Base-by-base conservation (phyloP, 352 stramenopile species). In the Phytophthora pini region DNA sequence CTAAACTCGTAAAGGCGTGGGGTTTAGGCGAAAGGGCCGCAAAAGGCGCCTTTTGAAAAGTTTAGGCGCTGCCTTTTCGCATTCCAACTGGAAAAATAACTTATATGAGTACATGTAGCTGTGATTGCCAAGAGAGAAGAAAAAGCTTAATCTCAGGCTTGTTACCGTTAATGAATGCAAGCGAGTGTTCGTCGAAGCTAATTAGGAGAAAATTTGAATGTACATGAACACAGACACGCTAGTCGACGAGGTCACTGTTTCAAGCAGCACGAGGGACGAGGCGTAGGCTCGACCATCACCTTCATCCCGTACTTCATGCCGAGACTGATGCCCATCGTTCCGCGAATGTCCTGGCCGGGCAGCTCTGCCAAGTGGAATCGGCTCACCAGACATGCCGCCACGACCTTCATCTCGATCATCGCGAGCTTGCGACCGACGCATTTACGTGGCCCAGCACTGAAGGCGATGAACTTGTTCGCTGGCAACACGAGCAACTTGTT, bases 361-460 rank as follows among this genome's bases (percentile, higher is more conserved):
- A 80, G 31, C 45, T 82, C 13, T 2, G 41, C 55, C 10, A 96
- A 52, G 36, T 87, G 53, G 51, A 90, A 94, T 20, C 79, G 68
- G 10, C 75, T 72, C 24, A 96, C 57, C 22, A 95, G 41, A 40
- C 56, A 66, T 22, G 70, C 67, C 3, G 79, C 59, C 36, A 90
- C 71, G 26, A 92, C 68, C 45, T 95, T 93, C 68, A 94, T 88
- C 68, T 96, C 80, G 5, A 94, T 59, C 69, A 94, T 71, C 6
- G 89, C 88, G 3, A 97, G 49, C 17, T 80, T 70, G 36, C 44
- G 55, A 12, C 70, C 70, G 12, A 78, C 62, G n/a, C 68, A 83
- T 45, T 71, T 61, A 36, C 72, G 75, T 13, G 64, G 75, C 0
- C 75, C 75, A 24, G 63, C 65, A 57, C 69, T 78, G 34, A 83